Base-by-base conservation (phyloP, 805 yeast species). In the Monosporozyma servazzii region DNA sequence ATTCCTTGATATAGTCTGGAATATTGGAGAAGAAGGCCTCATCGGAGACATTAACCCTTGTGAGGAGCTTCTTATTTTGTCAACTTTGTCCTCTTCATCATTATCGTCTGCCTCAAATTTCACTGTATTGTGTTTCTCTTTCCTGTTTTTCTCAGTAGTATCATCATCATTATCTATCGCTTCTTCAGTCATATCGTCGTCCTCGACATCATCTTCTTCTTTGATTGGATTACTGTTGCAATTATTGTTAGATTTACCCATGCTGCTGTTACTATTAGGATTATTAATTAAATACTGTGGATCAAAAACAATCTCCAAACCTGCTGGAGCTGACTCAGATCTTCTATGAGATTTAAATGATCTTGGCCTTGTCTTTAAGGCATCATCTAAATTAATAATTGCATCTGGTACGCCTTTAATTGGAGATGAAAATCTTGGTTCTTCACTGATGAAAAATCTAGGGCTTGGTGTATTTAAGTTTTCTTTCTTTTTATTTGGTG, bases 291-390 rank as follows among this genome's bases (percentile, higher is more conserved):
- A 27, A 37, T 17, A 5, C n/a, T 39, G 23, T 11, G 18, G 40
- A 48, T 50, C 50, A 18, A 55, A 43, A 10, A 55, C 52, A 51
- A 68, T 64, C 49, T 70, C 69, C 37, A 73, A 69, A 48, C 75
- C 67, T 31, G 78, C 80, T 6, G 82, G 82, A 0, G 83, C 82
- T 41, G 80, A 75, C 60, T 78, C 83, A 1, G 81, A 70, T 52
- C 82, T 70, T 58, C 80, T 70, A 59, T 78, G 82, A 5, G 66
- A 55, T 47, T 60, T 54, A 42, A 65, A 65, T 8, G 62, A 63
- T 54, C 55, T 62, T 53, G 66, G 68, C 48, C 55, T 66, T n/a
- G 68, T 56, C 42, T 71, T 74, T 23, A 76, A 66, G 10, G 81
- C 81, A 29, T 75, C 75, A 54, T 80, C 84, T 47, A 80, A 62